Base-by-base conservation (phyloP, 1,139 yeast species). In the Debaryomycetaceae sp. region DNA sequence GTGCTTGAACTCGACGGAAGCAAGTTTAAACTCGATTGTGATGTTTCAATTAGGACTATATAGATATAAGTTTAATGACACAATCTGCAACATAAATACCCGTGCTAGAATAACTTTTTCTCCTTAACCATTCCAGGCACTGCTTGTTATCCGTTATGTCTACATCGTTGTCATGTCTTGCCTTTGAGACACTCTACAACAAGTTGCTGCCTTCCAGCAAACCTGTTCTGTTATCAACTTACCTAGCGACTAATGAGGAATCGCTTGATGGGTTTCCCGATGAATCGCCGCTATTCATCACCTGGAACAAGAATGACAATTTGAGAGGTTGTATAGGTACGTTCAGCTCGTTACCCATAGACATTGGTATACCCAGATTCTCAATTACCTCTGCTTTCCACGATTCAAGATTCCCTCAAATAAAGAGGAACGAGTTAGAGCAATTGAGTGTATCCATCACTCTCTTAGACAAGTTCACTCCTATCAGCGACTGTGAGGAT, bases 311-410 rank as follows among this genome's bases (percentile, higher is more conserved):
- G 40, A 55, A 67, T 40, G 63, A 73, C 44, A 67, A 71, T 14
- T 69, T 93, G 41, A 72, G 98, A 43, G 99, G 99, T 0, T 93
- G 99, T 59, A 93, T 93, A 45, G 99, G 99, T 1, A 91, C 97
- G 0, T 91, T 93, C 59, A 63, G 66, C 35, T 57, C 65, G 13
- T 54, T 65, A 39, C 60, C 62, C 4, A 56, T 87, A 7, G 82
- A 75, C 24, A 46, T 59, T 1, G 97, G 95, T 0, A 76, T 90
- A 2, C 60, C 66, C 24, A 70, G 75, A 40, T 93, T 84, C 58
- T 74, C 97, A 0, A 45, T 84, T 27, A 73, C 78, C 24, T 83
- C 96, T 44, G 78, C 95, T 0, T 65, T 89, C 5, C 78, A 87
- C 44, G 99, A 93, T 57, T 65, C 83, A 1, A 66, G 99, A 44